Base-by-base conservation (phyloP, 1,284 basidiomycete species). In the Athelia sp. region DNA sequence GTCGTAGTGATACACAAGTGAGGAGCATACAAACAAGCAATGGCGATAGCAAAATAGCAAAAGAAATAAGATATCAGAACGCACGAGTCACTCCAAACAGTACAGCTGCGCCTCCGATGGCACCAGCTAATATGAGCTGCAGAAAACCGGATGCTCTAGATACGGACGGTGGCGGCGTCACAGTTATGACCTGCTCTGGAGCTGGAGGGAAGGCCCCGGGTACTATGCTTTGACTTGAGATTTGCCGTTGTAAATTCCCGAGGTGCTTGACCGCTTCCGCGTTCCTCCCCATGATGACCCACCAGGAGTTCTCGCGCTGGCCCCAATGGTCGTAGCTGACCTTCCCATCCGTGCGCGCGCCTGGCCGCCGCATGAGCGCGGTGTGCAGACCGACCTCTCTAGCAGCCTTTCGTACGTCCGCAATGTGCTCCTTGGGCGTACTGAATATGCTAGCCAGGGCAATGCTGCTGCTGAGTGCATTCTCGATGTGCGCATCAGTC, bases 231-330 rank as follows among this genome's bases (percentile, higher is more conserved):
- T 21, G 21, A 13, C 19, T 43, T 21, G 14, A 14, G n/a, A n/a
- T n/a, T n/a, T n/a, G n/a, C n/a, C n/a, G n/a, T n/a, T n/a, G n/a
- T n/a, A n/a, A n/a, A n/a, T n/a, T n/a, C n/a, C 26, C 24, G 19
- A 44, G 43, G 23, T 44, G 43, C 18, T 21, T n/a, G 23, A 44
- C 43, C 6, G 24, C 43, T 26, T 23, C 21, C 4, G 10, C 43
- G 43, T 26, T 44, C 43, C 24, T 9, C 21, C 43, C 43, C 43
- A 44, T 22, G 18, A 44, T 22, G 15, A 44, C 24, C 43, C 43
- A 44, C 21, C 43, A 26, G 8, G 43, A 22, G 18, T 26, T n/a
- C 21, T 44, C 43, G 14, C 21, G 18, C 4, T 22, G 8, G 4
- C 43, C 43, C 21, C 18, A 26, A 9, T 11, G 24, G 15, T 22